Evolutionary conservation across 2,329 filamentous ascomycete species (phyloP), one percentile per base, ranked within the genome.

Genomic region (Colletotrichum chlorophyti): DNA sequence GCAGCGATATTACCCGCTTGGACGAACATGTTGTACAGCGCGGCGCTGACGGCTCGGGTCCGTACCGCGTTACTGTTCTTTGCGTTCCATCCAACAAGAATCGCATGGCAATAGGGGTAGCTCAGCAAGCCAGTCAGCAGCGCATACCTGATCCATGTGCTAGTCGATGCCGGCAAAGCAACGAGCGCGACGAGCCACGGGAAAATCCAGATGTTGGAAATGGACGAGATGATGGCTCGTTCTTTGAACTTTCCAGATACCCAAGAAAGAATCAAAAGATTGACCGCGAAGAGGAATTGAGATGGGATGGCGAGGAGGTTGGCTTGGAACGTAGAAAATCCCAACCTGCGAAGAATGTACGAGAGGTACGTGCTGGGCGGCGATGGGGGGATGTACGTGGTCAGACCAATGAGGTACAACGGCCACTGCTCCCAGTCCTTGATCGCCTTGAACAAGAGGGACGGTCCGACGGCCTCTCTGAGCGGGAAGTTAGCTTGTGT

Each of bases 391-490:
- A 79, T 79, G 49, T 77, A 79, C 0, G 67, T 65, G 47, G 70
- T 84, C 4, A 86, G 69, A 0, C 83, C 83, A 19, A 84, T 74
- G 37, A 82, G 62, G 63, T 84, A 85, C 17, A 83, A 67, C 3
- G 80, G 83, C 83, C 83, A 88, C 64, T 88, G 75, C 62, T 88
- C 83, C 67, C 83, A 87, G 63, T 88, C 86, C 15, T 75, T 77
- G 23, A 85, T 61, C 1, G 79, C 76, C 23, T 79, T 73, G 78
- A 79, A 84, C 4, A 87, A 76, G 34, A 67, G 70, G 42, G 66
- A 74, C 11, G 72, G 76, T 15, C 75, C 76, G 6, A 82, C 74
- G 1, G 77, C 76, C 65, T 83, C 75, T 26, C 61, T 58, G 12
- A 6, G 47, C 24, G 23, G 10, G 12, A 17, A 5, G 7, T 49